Evolutionary conservation across 495 filamentous ascomycete species (phyloP), one percentile per base, ranked within the genome.

Genomic region (Daldinia vernicosa): DNA sequence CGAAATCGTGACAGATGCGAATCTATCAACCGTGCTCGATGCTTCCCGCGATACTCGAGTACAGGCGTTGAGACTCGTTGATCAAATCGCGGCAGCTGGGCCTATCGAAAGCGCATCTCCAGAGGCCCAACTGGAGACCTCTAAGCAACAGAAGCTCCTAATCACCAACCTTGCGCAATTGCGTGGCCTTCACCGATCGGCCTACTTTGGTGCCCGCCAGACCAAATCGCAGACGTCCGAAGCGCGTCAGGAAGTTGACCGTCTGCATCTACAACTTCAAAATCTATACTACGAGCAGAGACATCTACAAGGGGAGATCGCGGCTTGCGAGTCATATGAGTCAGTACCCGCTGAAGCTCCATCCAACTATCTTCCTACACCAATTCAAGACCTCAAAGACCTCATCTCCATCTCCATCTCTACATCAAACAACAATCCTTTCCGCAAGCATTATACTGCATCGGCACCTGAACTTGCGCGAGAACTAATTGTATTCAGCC

Each of bases 261-360:
- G 89, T 58, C 84, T 98, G 64, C 94, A 98, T 81, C 86, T 99
- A 19, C 90, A 96, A 76, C 84, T 98, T 28, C 94, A 98, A 78
- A 99, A 99, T 77, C 84, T 99, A 26, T 95, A 96, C 79, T 99
- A 99, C 78, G 95, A 99, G 79, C 93, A 97, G 78, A 85, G 92
- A 64, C 92, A 97, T 80, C 82, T 99, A 65, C 87, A 89, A 51
- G 92, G 93, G 24, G 96, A 99, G 80, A 98, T 99, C 69, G 83
- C 86, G 3, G 94, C 92, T 32, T 98, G 96, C 80, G 92, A 95
- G 75, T 89, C 89, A 39, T 98, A 97, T 67, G 92, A 97, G 95
- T 97, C 84, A 67, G 92, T 89, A 7, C 11, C 53, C 45, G 8
- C n/a, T 26, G 22, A 59, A 63, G 15, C 22, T 53, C 27, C 22